These are phyloP conservation scores for Fusarium floridanum DNA, from an alignment of 2,329 filamentous ascomycete species.

Conservation along the genomic window DNA sequence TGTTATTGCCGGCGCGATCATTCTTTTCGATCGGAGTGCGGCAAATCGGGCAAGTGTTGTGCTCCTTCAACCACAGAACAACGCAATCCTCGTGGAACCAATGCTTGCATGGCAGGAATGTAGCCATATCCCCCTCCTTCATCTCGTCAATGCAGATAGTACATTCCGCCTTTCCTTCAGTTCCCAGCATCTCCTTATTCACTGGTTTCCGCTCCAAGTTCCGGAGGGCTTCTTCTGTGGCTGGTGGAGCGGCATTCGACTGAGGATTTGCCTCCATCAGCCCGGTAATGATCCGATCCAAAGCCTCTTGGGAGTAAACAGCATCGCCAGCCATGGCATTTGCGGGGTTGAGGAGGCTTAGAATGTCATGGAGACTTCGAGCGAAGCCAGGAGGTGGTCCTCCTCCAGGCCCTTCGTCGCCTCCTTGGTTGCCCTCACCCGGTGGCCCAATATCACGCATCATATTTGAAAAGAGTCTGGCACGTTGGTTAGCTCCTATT, in stretches of 20 bases:
- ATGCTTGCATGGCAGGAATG: constrained; percentile 86
- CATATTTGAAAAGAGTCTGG: constrained; percentile 62
- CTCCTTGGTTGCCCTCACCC: constrained; percentile 40
- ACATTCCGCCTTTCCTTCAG: constrained; percentile 81
- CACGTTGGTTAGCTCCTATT: constrained; percentile 49
- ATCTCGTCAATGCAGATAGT: constrained; percentile 95
- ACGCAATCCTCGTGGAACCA: constrained; percentile 94
- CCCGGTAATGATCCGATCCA: constrained; percentile 88
- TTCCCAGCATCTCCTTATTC: constrained; percentile 75
- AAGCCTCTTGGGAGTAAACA: constrained; percentile 89
- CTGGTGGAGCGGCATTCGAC: constrained; percentile 85
- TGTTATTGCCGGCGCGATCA: constrained; percentile 34
- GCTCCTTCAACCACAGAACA: constrained; percentile 85
- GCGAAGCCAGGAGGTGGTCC: constrained; percentile 44
- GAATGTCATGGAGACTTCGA: constrained; percentile 63
- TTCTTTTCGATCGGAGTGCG: constrained; percentile 68
- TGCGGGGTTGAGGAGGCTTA: constrained; percentile 67
- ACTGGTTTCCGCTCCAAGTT: constrained; percentile 79
- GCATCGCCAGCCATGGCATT: constrained; percentile 77
- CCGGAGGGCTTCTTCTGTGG: constrained; percentile 79
- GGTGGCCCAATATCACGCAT: constrained; percentile 57
- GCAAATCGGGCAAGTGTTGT: constrained; percentile 93
- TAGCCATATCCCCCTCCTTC: constrained; percentile 77
- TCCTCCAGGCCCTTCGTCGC: constrained; percentile 24
- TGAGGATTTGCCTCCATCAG: constrained; percentile 87